Evolutionary conservation across 148 eudicot species (phyloP).

Genomic region (Polygonum maritimum): DNA sequence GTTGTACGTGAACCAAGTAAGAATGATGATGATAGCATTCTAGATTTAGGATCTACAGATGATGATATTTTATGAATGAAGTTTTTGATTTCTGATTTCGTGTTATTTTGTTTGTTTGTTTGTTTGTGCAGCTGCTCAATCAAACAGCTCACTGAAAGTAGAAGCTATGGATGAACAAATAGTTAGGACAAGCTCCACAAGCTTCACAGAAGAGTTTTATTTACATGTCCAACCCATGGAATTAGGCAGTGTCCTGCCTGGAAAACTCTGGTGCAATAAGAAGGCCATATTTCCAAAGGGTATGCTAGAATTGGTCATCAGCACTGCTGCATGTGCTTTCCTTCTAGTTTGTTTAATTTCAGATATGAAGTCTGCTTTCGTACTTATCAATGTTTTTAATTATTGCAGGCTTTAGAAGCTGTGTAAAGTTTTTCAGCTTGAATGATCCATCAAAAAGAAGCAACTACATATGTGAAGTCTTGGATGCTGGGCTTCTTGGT

Average conservation of each 20-base stretch:
- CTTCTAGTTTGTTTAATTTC: neutral
- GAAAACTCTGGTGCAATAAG: conserved; percentile 47
- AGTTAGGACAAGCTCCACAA: conserved; percentile 2
- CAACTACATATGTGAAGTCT: conserved; percentile 35
- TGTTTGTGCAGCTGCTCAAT: conserved; percentile 15
- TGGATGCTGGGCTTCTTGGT: conserved; percentile 44
- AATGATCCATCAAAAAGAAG: conserved; percentile 23
- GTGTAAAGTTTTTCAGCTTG: conserved; percentile 33
- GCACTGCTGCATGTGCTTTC: neutral
- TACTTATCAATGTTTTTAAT: neutral
- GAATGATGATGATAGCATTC: conserved; percentile 2
- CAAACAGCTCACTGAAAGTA: conserved; percentile 17
- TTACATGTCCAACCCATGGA: conserved; percentile 22
- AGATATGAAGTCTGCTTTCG: neutral
- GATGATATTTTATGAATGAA: neutral
- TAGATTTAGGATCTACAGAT: neutral
- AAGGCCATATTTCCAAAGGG: conserved; percentile 53
- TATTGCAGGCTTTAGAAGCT: conserved; percentile 42
- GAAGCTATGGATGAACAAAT: conserved; percentile 14
- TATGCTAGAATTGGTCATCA: conserved; percentile 6
- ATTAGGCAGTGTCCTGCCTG: conserved; percentile 26
- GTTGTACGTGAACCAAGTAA: conserved; percentile 5
- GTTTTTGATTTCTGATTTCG: neutral
- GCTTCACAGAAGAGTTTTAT: conserved; percentile 9
- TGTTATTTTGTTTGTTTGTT: neutral